Base-by-base conservation (phyloP, 2,329 filamentous ascomycete species). In the Zymoseptoria brevis region DNA sequence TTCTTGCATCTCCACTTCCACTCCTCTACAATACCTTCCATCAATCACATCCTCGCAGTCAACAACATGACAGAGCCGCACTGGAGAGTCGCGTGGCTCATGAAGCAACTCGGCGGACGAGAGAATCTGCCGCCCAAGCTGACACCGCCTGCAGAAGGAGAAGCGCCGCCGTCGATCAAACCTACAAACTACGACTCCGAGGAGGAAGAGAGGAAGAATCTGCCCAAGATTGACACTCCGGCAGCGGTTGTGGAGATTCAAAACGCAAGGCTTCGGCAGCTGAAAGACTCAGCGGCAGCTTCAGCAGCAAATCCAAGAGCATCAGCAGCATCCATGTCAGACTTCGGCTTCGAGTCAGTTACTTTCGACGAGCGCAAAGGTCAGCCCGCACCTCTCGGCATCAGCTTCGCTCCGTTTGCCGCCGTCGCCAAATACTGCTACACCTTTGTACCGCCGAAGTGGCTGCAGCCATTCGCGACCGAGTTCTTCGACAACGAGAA, bases 381-480 rank as follows among this genome's bases (percentile, higher is more conserved):
- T 30, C 67, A 76, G 35, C 65, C 72, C 19, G 69, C 72, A 2
- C 67, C 71, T 3, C 21, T 66, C 19, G 67, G 65, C 21, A 68
- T 73, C 52, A 59, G 58, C 41, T 79, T 77, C 64, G 70, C 68
- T 19, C 74, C 77, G 1, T 74, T 80, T 54, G 49, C 70, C 6
- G 74, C 83, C 0, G 73, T 89, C 22, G 72, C 75, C 24, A 78
- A 76, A 19, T 90, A 87, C 66, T 83, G 84, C 0, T 79, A 81
- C 62, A 77, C 74, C 57, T 89, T 81, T 69, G 81, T 86, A 50
- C 80, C 81, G 57, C 79, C 78, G 60, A 61, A 63, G 11, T 67
- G 69, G 57, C 66, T 65, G 59, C 60, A 88, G 83, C 67, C 74
- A 67, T 62, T 80, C 73, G 68, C 79, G 66, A 64, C 82, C 76